Percentiles rank a stretch among this genome's conserved stretches.
Conservation (phyloP, 2,329 filamentous ascomycete genomes). For the Neophaeococcomyces mojaviensis region DNA sequence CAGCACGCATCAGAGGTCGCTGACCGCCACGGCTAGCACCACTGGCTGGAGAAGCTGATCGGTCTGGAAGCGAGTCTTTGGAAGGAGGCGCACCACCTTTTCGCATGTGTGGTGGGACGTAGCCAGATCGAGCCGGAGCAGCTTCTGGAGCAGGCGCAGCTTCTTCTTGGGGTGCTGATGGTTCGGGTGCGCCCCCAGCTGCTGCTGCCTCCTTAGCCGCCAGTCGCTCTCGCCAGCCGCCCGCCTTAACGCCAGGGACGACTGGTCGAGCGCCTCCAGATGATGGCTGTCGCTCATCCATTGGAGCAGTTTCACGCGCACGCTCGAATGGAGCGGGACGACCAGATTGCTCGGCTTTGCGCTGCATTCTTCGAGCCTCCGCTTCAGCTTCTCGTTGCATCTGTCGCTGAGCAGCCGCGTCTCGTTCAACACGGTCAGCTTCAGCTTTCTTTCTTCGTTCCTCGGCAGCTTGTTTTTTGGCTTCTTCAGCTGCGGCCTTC, state of each 20-base stretch:
- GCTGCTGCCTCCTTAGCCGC: conserved; percentile 40
- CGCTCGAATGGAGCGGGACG: conserved; percentile 19
- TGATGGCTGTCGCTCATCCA: conserved; percentile 43
- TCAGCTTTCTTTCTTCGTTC: conserved; percentile 60
- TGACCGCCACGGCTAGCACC: conserved; percentile 27
- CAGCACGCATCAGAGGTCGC: conserved; percentile 28
- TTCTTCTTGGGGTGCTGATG: conserved; percentile 11
- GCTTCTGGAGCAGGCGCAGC: not conserved
- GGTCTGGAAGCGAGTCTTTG: conserved; percentile 19
- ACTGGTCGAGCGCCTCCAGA: conserved; percentile 46
- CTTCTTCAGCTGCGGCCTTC: conserved; percentile 69
- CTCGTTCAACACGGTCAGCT: conserved; percentile 55
- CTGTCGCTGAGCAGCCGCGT: conserved; percentile 59
- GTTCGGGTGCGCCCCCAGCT: conserved; percentile 12
- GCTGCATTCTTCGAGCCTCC: conserved; percentile 62
- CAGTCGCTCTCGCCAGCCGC: conserved; percentile 54
- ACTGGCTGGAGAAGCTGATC: conserved; percentile 24
- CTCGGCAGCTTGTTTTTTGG: conserved; percentile 63
- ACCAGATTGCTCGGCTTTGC: conserved; percentile 49
- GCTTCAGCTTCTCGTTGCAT: conserved; percentile 82
- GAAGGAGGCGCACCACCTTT: conserved; percentile 21
- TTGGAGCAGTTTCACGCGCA: conserved; percentile 30
- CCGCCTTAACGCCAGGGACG: conserved; percentile 36
- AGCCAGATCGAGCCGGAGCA: conserved; percentile 22
- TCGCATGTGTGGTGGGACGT: conserved; percentile 36